Conservation (phyloP, 345 rosid species). For the Brassica cretica region DNA sequence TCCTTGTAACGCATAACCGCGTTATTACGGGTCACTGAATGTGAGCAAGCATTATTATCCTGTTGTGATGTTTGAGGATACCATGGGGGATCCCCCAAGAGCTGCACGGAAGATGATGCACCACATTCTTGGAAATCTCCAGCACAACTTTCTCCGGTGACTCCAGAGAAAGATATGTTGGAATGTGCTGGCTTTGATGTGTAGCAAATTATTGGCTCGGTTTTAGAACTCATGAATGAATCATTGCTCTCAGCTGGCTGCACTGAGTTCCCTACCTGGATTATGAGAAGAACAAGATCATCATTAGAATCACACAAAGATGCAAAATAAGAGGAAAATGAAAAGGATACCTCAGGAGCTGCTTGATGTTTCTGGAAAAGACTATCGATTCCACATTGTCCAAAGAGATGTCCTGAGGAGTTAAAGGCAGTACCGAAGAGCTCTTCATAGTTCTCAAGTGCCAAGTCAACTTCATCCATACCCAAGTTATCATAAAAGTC, state of each 20-base stretch:
- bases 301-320: slow-evolving; percentile 3
- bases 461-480: slow-evolving; percentile 91
- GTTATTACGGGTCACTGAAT: slow-evolving; percentile 62
- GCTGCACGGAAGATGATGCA: slow-evolving; percentile 66
- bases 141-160: slow-evolving; percentile 72
- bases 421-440: slow-evolving; percentile 84
- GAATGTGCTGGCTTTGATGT: slow-evolving; percentile 57
- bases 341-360: slow-evolving; percentile 36
- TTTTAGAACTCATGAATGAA: slow-evolving; percentile 82
- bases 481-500: slow-evolving; percentile 64
- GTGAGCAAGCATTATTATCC: slow-evolving; percentile 42
- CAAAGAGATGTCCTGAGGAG: slow-evolving; percentile 74
- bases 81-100: slow-evolving; percentile 92
- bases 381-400: slow-evolving; percentile 83
- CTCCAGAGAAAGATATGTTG: slow-evolving; percentile 84
- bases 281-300: not conserved
- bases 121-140: slow-evolving; percentile 94
- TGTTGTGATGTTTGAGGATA: slow-evolving; percentile 68
- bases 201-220: slow-evolving; percentile 76
- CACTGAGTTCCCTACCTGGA: slow-evolving; percentile 46
- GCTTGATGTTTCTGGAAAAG: slow-evolving; percentile 63
- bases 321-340: not conserved
- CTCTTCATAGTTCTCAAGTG: slow-evolving; percentile 89
- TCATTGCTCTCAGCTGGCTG: slow-evolving; percentile 82
- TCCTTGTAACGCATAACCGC: slow-evolving; percentile 97